Conservation (phyloP, 441 rosid species). For the Breynia disticha region DNA sequence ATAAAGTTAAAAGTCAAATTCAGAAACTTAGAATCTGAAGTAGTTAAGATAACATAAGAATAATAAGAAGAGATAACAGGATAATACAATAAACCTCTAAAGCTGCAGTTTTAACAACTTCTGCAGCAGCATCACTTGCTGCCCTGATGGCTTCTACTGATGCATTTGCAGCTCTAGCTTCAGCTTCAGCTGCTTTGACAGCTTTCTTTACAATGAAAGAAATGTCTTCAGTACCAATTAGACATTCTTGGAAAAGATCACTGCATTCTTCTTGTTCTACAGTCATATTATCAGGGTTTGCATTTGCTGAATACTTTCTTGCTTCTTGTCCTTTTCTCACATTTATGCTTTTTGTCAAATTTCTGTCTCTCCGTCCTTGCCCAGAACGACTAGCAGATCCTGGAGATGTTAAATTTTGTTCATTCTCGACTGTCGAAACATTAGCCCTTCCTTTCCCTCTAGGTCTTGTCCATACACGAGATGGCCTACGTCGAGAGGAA, state of each 20-base stretch:
- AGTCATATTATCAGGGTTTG: slow-evolving; percentile 31
- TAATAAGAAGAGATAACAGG: neutral
- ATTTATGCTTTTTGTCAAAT: slow-evolving; percentile 40
- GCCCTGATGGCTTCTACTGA: slow-evolving; percentile 85
- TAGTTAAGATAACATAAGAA: slow-evolving; percentile 9
- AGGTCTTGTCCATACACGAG: slow-evolving; percentile 52
- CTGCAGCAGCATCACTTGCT: slow-evolving; percentile 94
- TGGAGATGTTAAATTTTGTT: slow-evolving; percentile 53
- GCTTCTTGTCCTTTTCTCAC: slow-evolving; percentile 43
- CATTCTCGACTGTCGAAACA: slow-evolving; percentile 56
- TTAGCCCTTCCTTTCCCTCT: slow-evolving; percentile 63
- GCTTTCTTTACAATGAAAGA: slow-evolving; percentile 73
- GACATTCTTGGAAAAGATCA: slow-evolving; percentile 77
- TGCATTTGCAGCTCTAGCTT: slow-evolving; percentile 87
- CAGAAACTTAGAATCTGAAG: neutral
- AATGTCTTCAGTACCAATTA: slow-evolving; percentile 72
- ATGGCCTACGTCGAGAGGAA: slow-evolving; percentile 48
- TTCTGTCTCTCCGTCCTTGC: slow-evolving; percentile 43
- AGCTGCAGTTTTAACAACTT: slow-evolving; percentile 87
- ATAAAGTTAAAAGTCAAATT: neutral
- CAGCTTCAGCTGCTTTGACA: slow-evolving; percentile 89
- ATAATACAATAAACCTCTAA: slow-evolving; percentile 36
- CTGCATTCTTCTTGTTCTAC: slow-evolving; percentile 62
- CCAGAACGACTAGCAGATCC: slow-evolving; percentile 53
- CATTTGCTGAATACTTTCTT: slow-evolving; percentile 32